phyloP scores from a whole-genome alignment of 257 asterid genomes.

The Perilla frutescens region DNA sequence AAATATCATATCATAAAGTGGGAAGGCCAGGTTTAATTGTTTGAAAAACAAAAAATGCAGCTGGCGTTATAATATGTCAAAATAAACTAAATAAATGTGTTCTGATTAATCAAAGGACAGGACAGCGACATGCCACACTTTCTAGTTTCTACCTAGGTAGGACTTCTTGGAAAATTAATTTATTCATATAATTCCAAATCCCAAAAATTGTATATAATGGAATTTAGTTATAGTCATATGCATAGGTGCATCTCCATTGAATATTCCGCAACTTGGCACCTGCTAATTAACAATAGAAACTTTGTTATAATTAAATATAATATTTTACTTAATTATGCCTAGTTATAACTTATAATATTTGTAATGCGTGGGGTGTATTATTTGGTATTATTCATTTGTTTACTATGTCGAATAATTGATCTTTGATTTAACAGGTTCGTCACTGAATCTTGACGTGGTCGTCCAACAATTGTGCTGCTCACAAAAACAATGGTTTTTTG shows the following conservation, averaged over 20 bases:
- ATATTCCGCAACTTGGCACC: slow-evolving; percentile 34
- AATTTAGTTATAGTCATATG: background rate
- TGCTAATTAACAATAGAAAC: background rate
- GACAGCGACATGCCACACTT: slow-evolving; percentile 33
- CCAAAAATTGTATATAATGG: background rate
- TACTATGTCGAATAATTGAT: too few relatives aligned
- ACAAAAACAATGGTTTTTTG: background rate
- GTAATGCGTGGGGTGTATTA: background rate
- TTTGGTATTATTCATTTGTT: background rate
- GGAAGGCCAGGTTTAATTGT: background rate
- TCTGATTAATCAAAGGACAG: slow-evolving; percentile 26
- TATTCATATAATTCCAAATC: background rate
- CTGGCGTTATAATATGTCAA: background rate
- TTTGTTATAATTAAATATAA: too few relatives aligned
- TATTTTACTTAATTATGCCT: too few relatives aligned
- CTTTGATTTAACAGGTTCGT: background rate
- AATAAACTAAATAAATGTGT: slow-evolving; percentile 6
- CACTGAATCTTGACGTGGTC: slow-evolving; percentile 1
- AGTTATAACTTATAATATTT: background rate
- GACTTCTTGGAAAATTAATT: slow-evolving; percentile 22
- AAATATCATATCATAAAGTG: background rate
- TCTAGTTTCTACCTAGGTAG: slow-evolving; percentile 31
- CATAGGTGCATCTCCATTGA: slow-evolving; percentile 29
- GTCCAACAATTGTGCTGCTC: background rate
- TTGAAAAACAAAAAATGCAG: background rate